A percentile compares a stretch with the other conserved stretches of the same genome.
Evolutionary conservation across 1,284 basidiomycete genomes (phyloP).

Genomic region (Ceratobasidium sp.): DNA sequence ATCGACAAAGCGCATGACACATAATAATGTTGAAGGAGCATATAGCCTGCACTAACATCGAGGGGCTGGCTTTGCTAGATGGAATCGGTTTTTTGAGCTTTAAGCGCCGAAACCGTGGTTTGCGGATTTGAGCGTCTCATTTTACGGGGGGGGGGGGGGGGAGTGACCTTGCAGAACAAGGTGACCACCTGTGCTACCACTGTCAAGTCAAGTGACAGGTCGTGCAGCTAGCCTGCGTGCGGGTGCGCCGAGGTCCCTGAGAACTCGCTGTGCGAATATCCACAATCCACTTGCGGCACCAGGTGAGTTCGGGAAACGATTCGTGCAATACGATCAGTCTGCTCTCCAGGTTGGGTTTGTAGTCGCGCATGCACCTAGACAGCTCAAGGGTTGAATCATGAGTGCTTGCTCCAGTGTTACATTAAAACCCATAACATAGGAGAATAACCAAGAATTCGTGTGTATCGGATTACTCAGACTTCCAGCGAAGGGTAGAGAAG

Average conservation of each 20-base stretch:
- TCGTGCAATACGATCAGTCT: background rate
- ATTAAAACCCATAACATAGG: background rate
- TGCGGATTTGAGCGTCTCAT: too few relatives aligned
- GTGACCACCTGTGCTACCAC: slow-evolving; percentile 9
- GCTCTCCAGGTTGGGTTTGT: background rate
- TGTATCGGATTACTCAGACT: too few relatives aligned
- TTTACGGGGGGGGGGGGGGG: too few relatives aligned
- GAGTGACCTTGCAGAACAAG: too few relatives aligned
- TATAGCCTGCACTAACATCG: too few relatives aligned
- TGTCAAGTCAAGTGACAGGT: slow-evolving; percentile 8
- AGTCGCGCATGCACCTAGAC: slow-evolving; percentile 36
- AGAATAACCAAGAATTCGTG: too few relatives aligned
- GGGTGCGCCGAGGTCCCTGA: slow-evolving; percentile 43
- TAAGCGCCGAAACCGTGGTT: too few relatives aligned
- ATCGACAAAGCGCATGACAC: too few relatives aligned
- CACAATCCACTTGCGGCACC: slow-evolving; percentile 38
- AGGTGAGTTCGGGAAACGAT: slow-evolving; percentile 6
- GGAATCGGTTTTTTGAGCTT: too few relatives aligned
- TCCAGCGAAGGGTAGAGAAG: too few relatives aligned
- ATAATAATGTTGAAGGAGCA: too few relatives aligned
- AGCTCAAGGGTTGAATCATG: slow-evolving; percentile 35
- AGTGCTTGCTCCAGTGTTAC: background rate
- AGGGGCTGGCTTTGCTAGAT: too few relatives aligned
- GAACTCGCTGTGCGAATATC: slow-evolving; percentile 28
- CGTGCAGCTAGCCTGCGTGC: slow-evolving; percentile 44